A percentile compares a stretch with the other conserved stretches of the same genome.
Conservation (phyloP, 257 asterid species). For the Catharanthus roseus region DNA sequence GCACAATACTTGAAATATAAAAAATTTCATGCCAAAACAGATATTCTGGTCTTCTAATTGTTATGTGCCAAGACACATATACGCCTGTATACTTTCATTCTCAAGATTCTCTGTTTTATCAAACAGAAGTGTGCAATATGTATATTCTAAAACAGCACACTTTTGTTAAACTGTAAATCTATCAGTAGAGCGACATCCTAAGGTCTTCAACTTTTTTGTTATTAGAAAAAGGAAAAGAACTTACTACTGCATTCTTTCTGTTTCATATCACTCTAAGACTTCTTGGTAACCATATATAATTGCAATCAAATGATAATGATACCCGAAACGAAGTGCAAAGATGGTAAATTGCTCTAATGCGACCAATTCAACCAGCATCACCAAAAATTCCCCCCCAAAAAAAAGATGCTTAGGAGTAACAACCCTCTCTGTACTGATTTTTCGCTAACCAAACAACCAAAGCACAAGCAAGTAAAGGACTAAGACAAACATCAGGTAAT, state of each 20-base stretch:
- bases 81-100: background rate
- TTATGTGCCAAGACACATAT: background rate
- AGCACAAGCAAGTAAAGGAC: background rate
- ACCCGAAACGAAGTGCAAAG: background rate
- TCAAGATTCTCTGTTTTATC: too few relatives aligned
- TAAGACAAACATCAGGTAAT: background rate
- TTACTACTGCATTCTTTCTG: background rate
- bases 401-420: background rate
- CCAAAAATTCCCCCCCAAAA: background rate
- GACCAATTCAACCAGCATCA: background rate
- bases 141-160: too few relatives aligned
- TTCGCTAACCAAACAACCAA: background rate
- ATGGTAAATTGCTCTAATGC: background rate
- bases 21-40: too few relatives aligned
- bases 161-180: background rate
- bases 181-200: background rate
- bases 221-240: background rate
- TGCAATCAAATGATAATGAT: background rate
- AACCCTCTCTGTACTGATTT: background rate
- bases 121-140: too few relatives aligned
- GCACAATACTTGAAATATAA: background rate
- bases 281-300: background rate
- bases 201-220: background rate
- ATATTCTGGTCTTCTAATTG: background rate
- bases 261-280: background rate